Evolutionary conservation across 139 green algal species (phyloP).

Genomic region (Auxenochlorella pyrenoidosa): DNA sequence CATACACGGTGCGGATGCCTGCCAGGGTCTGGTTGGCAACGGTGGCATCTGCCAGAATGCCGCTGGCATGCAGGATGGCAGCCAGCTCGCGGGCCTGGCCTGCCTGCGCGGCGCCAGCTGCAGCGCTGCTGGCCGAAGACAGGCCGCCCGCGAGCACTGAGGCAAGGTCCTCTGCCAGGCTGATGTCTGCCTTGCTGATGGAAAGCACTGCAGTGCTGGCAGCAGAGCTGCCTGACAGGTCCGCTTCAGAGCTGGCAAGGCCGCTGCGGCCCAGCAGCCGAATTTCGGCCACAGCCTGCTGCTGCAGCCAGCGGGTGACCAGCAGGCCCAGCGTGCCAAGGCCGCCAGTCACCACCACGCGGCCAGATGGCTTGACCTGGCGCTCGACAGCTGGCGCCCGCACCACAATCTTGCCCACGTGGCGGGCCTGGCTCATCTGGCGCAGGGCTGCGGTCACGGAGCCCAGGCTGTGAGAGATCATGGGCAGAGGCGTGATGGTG

Average conservation of each 20-base stretch:
- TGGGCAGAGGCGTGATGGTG: constrained; percentile 57
- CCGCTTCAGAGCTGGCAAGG: not conserved
- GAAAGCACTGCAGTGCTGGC: constrained; percentile 8
- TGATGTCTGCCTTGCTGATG: constrained; percentile 44
- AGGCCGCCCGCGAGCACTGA: not conserved
- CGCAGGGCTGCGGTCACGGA: constrained; percentile 70
- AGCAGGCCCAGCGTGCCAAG: constrained; percentile 59
- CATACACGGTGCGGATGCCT: constrained; percentile 57
- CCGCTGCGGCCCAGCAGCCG: constrained; percentile 45
- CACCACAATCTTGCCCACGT: constrained; percentile 89
- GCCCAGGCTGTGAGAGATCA: constrained; percentile 52
- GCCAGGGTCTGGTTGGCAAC: constrained; percentile 64
- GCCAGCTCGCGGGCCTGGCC: not conserved
- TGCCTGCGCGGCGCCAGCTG: not conserved
- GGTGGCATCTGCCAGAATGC: constrained; percentile 76
- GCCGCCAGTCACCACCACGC: constrained; percentile 52
- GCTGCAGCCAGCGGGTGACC: constrained; percentile 69
- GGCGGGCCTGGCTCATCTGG: constrained; percentile 83
- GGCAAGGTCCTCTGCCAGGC: constrained; percentile 36
- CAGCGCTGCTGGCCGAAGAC: not conserved
- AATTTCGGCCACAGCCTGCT: constrained; percentile 30
- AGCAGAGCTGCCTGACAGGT: not conserved
- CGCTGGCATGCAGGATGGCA: constrained; percentile 76
- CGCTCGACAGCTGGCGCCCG: not conserved
- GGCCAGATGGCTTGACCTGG: not conserved